phyloP scores from a whole-genome alignment of 129 eudicot genomes.

The Saussurea involucrata region DNA sequence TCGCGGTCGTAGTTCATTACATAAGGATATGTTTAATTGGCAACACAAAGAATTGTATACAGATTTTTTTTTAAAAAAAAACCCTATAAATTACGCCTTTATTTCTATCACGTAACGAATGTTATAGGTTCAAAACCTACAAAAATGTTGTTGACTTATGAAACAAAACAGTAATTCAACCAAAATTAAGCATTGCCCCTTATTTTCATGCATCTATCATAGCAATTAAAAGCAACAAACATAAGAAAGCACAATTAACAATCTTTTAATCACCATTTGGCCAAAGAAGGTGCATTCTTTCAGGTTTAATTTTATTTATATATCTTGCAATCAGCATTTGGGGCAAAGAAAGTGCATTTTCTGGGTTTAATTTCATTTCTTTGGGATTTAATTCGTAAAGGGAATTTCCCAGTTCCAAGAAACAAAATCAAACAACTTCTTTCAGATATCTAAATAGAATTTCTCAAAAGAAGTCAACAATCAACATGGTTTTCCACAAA shows the following conservation, averaged over 20 bases:
- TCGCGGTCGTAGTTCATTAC: background rate
- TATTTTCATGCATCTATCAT: conserved; percentile 1
- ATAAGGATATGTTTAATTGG: background rate
- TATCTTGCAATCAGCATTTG: conserved; percentile 3
- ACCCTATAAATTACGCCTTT: background rate
- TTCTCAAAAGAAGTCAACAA: conserved; percentile 21
- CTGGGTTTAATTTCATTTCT: background rate
- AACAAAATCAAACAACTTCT: background rate
- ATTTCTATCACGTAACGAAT: background rate
- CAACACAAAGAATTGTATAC: background rate
- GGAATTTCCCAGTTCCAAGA: background rate
- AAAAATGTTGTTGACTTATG: background rate
- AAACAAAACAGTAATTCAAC: conserved; percentile 1
- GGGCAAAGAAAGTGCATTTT: conserved; percentile 10
- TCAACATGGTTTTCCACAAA: conserved; percentile 16
- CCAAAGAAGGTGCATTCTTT: background rate
- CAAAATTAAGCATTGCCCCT: conserved; percentile 1
- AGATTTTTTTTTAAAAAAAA: background rate
- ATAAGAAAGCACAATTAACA: conserved; percentile 1
- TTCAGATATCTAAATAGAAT: background rate
- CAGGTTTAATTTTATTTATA: conserved; percentile 2
- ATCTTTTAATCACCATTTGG: conserved; percentile 5
- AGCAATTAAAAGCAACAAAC: background rate
- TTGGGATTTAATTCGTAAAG: background rate
- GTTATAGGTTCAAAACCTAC: background rate